Evolutionary conservation across 345 rosid genomes (phyloP), one percentile per base, ranked within the genome.

Genomic region (Moringa oleifera): DNA sequence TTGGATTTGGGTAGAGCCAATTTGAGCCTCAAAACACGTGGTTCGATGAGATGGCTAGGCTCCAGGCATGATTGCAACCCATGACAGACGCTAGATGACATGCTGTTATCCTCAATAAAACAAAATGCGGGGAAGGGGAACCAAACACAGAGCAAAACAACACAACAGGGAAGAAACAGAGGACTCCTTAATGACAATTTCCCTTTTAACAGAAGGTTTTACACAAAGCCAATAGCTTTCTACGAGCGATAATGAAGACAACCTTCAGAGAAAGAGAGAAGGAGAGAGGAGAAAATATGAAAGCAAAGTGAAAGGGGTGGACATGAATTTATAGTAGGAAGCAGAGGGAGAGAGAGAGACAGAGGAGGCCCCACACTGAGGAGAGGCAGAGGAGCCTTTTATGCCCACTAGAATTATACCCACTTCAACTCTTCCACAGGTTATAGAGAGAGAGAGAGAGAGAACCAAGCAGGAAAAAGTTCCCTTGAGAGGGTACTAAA

Each of bases 41-140:
- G 75, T 52, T 75, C 81, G 2, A 3, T 18, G 20, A 56, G 64
- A 5, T 50, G 23, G 37, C 18, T 21, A 13, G 81, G 81, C 65
- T 81, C 89, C 23, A 75, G 77, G 75, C 83, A 75, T 28, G 86
- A 75, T 62, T 80, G 84, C 56, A 80, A 71, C 31, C 77, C 86
- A 66, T 75, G 86, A 65, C 70, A 65, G n/a, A 61, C 68, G 51
- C 69, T 77, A 51, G 86, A 79, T 12, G 83, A 68, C 78, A 81
- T 82, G 66, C 56, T 57, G 24, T 51, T 62, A 20, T 64, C 72
- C 53, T 24, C 20, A 58, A 33, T 7, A 21, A 65, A 52, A 58
- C 18, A 6, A 52, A 58, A 19, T 3, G 25, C 20, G 51, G n/a
- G 22, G 20, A 19, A 47, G 31, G 45, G 45, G 13, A 62, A 51